These are phyloP conservation scores for Tetradesmus obliquus DNA, from an alignment of 139 green algal species.

Conservation along the genomic window DNA sequence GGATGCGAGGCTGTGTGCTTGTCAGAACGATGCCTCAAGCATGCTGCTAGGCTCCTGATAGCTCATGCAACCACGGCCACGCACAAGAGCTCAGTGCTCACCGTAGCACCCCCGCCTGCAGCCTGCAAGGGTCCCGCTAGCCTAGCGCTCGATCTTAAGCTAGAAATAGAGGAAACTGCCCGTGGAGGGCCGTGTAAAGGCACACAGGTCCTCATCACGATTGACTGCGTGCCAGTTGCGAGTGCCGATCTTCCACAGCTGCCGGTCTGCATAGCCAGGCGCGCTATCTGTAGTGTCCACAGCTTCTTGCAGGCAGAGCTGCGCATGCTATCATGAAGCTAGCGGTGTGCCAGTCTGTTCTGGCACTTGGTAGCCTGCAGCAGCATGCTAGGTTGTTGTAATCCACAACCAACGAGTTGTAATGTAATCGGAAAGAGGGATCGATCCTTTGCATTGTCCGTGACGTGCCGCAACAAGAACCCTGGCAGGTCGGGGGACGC, in stretches of 20 bases:
- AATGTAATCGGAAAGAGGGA: neutral
- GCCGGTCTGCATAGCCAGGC: neutral
- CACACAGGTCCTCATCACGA: neutral
- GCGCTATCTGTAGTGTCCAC: neutral
- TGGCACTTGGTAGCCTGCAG: neutral
- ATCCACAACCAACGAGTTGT: neutral
- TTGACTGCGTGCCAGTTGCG: constrained; percentile 2
- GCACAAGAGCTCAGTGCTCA: neutral
- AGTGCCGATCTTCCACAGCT: neutral
- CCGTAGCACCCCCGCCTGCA: neutral
- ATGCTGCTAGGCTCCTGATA: neutral
- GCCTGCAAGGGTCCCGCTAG: neutral
- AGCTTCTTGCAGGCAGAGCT: neutral
- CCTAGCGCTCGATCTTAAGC: neutral
- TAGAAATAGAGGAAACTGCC: neutral
- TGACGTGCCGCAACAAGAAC: neutral
- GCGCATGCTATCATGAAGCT: constrained; percentile 5
- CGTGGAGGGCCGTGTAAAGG: neutral
- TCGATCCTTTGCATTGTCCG: neutral
- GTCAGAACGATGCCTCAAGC: neutral
- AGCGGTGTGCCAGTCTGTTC: neutral
- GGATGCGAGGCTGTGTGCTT: neutral
- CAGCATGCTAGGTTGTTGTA: neutral
- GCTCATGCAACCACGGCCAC: neutral
- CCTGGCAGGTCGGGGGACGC: neutral